These are phyloP conservation scores for Eragrostis nindensis DNA, from an alignment of 176 grass and related monocot genomes.

Conservation along the genomic window DNA sequence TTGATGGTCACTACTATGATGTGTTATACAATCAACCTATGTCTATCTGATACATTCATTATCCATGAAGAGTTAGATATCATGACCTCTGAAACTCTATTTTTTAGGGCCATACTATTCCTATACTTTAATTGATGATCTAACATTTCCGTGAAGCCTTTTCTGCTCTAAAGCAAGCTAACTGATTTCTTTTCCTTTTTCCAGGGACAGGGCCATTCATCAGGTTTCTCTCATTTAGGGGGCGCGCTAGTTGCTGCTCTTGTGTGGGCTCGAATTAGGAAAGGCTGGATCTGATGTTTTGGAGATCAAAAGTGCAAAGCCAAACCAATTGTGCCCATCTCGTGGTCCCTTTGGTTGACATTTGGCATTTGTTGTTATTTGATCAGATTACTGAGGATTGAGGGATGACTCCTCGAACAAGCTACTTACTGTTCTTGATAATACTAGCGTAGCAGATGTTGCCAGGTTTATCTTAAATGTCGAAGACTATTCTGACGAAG, in stretches of 20 bases:
- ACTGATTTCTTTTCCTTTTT: slow-evolving; percentile 29
- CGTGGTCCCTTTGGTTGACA: slow-evolving; percentile 1
- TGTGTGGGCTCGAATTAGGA: slow-evolving; percentile 65
- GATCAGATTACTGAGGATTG: not conserved
- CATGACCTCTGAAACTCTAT: slow-evolving; percentile 5
- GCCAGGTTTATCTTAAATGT: not conserved
- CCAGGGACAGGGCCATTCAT: slow-evolving; percentile 56
- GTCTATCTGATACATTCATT: not conserved
- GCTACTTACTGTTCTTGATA: slow-evolving; percentile 13
- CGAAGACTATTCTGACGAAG: not conserved
- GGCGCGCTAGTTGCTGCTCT: slow-evolving; percentile 70
- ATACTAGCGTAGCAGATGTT: not conserved
- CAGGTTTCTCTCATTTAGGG: slow-evolving; percentile 73
- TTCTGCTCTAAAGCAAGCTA: slow-evolving; percentile 3
- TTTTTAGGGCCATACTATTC: not conserved
- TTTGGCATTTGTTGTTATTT: slow-evolving; percentile 2
- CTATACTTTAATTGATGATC: not conserved
- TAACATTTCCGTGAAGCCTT: not conserved
- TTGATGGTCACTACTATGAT: not conserved
- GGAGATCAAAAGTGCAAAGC: slow-evolving; percentile 18
- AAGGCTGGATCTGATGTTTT: slow-evolving; percentile 59
- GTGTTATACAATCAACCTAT: not conserved
- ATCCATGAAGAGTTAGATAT: slow-evolving; percentile 4
- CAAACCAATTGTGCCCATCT: not conserved
- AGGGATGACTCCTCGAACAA: slow-evolving; percentile 5